These are phyloP conservation scores for Globisporangium barbulae DNA, from an alignment of 352 stramenopile species.

Conservation along the genomic window DNA sequence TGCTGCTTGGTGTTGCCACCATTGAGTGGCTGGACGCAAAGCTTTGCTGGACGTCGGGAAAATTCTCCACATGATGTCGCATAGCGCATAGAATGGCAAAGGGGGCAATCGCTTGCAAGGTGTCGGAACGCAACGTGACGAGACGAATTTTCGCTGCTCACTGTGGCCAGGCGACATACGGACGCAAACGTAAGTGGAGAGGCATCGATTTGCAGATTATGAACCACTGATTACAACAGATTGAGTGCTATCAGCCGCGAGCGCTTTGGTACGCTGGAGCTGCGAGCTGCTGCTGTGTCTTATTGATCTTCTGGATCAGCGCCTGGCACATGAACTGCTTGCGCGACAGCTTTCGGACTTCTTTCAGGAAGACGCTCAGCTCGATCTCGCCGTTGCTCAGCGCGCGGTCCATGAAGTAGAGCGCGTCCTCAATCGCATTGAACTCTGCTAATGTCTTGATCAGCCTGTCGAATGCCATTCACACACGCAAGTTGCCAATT, in stretches of 20 bases:
- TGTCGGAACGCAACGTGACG: background rate
- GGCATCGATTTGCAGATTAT: conserved; percentile 7
- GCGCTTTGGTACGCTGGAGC: conserved; percentile 38
- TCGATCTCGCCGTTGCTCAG: conserved; percentile 88
- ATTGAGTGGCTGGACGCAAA: too few species aligned
- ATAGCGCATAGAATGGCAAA: background rate
- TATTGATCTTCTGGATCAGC: conserved; percentile 85
- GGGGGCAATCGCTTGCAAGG: background rate
- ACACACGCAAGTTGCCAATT: background rate
- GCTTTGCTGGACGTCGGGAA: background rate
- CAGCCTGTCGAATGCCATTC: conserved; percentile 31
- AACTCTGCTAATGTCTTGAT: conserved; percentile 82
- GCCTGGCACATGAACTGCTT: conserved; percentile 91
- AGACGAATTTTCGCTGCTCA: background rate
- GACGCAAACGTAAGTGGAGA: background rate
- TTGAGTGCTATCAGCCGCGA: background rate
- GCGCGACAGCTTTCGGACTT: conserved; percentile 85
- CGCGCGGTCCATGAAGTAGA: conserved; percentile 91
- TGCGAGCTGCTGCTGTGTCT: conserved; percentile 65
- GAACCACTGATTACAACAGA: conserved; percentile 1
- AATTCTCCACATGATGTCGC: background rate
- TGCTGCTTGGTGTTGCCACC: too few species aligned
- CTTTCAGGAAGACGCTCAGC: conserved; percentile 80
- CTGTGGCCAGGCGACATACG: background rate
- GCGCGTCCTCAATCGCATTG: conserved; percentile 86